phyloP scores from a whole-genome alignment of 2,329 filamentous ascomycete species.

The Colletotrichum melonis region DNA sequence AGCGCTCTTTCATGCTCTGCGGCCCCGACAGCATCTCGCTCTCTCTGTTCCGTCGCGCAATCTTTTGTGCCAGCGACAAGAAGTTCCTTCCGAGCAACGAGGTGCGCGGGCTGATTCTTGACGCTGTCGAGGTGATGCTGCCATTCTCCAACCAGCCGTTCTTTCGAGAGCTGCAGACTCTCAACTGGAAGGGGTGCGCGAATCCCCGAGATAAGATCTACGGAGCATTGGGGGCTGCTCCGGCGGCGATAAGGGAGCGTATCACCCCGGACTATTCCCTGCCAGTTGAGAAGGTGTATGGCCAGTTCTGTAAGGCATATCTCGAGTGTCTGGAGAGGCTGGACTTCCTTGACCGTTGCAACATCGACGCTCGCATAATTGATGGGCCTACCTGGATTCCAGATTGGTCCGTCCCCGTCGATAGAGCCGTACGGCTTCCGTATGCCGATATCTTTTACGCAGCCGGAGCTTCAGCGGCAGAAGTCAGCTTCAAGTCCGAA shows the following conservation, averaged over 20 bases:
- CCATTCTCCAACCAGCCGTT: not conserved
- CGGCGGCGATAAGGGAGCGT: not conserved
- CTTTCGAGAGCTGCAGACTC: not conserved
- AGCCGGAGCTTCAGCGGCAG: not conserved
- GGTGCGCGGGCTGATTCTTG: not conserved
- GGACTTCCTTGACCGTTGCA: constrained; percentile 1
- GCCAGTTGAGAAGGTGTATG: not conserved
- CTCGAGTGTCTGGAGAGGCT: not conserved
- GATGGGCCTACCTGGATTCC: not conserved
- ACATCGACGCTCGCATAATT: not conserved
- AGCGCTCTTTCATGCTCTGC: constrained; percentile 2
- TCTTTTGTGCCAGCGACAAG: constrained; percentile 1
- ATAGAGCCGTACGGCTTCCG: not conserved
- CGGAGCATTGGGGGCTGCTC: not conserved
- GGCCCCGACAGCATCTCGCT: not conserved
- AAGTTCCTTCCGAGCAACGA: not conserved
- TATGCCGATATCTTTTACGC: not conserved
- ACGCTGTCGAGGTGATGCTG: constrained; percentile 1
- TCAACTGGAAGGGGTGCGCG: not conserved
- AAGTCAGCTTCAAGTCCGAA: not conserved
- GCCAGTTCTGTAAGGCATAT: not conserved
- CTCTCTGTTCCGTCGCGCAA: not conserved
- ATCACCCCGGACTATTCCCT: not conserved
- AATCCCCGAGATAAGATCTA: not conserved
- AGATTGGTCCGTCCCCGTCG: constrained; percentile 1